A percentile compares a stretch with the other conserved stretches of the same genome.
Evolutionary conservation across 2,329 filamentous ascomycete genomes (phyloP).

Genomic region (Pseudofabraea citricarpa): DNA sequence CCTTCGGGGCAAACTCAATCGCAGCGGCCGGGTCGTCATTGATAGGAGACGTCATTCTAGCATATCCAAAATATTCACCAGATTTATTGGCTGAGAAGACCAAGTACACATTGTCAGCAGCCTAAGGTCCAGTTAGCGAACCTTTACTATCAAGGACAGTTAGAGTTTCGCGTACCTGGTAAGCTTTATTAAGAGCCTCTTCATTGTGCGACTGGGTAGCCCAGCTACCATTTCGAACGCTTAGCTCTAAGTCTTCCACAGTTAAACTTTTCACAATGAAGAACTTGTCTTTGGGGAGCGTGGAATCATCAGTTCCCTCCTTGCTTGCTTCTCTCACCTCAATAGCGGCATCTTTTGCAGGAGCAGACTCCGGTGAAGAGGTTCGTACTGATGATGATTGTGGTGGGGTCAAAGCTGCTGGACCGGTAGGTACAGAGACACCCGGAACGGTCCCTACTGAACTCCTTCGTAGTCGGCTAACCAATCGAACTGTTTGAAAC

Average conservation of each 20-base stretch:
- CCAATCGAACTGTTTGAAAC: slow-evolving; percentile 79
- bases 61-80: slow-evolving; percentile 94
- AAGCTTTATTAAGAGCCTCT: slow-evolving; percentile 74
- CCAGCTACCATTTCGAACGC: slow-evolving; percentile 85
- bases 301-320: slow-evolving; percentile 2
- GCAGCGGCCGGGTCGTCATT: slow-evolving; percentile 68
- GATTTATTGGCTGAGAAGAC: slow-evolving; percentile 98
- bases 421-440: slow-evolving; percentile 22
- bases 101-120: slow-evolving; percentile 78
- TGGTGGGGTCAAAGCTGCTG: slow-evolving; percentile 21
- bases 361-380: slow-evolving; percentile 30
- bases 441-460: slow-evolving; percentile 31
- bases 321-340: slow-evolving; percentile 8
- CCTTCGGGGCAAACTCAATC: slow-evolving; percentile 64
- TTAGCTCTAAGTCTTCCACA: slow-evolving; percentile 82
- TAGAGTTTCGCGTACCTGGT: slow-evolving; percentile 51
- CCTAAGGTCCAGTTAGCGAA: slow-evolving; percentile 48
- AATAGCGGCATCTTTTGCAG: slow-evolving; percentile 5
- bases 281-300: slow-evolving; percentile 60
- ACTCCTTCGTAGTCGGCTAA: slow-evolving; percentile 71
- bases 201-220: slow-evolving; percentile 95
- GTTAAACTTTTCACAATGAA: slow-evolving; percentile 94
- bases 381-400: slow-evolving; percentile 17
- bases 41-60: slow-evolving; percentile 82
- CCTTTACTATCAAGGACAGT: no score